Conservation (phyloP, 139 green algal species). For the Picochlorum sp. region DNA sequence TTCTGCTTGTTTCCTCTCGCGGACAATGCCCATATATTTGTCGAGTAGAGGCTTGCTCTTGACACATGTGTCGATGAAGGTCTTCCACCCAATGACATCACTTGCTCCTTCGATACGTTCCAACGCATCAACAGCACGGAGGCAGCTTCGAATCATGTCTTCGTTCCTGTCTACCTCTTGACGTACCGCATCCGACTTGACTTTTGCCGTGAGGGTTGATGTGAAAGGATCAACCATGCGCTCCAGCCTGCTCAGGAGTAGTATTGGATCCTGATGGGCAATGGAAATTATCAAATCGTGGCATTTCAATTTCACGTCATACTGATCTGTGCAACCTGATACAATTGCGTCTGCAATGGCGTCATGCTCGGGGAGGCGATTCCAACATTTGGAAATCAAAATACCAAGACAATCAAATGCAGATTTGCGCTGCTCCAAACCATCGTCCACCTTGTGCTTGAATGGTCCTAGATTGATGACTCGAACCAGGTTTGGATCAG, state of each 20-base stretch:
- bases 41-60: constrained; percentile 29
- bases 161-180: constrained; percentile 97
- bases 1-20: constrained; percentile 45
- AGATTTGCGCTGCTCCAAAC: constrained; percentile 93
- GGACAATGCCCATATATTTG: constrained; percentile 32
- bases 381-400: constrained; percentile 54
- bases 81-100: constrained; percentile 46
- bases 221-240: constrained; percentile 71
- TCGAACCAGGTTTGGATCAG: constrained; percentile 60
- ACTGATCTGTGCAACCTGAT: constrained; percentile 55
- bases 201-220: constrained; percentile 74
- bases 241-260: constrained; percentile 46
- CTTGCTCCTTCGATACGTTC: constrained; percentile 41
- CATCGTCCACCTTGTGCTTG: constrained; percentile 92
- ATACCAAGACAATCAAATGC: constrained; percentile 85
- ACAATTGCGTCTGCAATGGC: constrained; percentile 44
- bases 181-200: constrained; percentile 92
- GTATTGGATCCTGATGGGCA: constrained; percentile 39
- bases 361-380: constrained; percentile 20
- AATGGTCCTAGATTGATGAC: constrained; percentile 90
- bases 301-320: constrained; percentile 79
- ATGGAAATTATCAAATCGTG: constrained; percentile 77
- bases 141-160: constrained; percentile 84
- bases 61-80: constrained; percentile 48
- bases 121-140: constrained; percentile 73